Base-by-base conservation (phyloP, 2,329 filamentous ascomycete species). In the Calonectria montana region DNA sequence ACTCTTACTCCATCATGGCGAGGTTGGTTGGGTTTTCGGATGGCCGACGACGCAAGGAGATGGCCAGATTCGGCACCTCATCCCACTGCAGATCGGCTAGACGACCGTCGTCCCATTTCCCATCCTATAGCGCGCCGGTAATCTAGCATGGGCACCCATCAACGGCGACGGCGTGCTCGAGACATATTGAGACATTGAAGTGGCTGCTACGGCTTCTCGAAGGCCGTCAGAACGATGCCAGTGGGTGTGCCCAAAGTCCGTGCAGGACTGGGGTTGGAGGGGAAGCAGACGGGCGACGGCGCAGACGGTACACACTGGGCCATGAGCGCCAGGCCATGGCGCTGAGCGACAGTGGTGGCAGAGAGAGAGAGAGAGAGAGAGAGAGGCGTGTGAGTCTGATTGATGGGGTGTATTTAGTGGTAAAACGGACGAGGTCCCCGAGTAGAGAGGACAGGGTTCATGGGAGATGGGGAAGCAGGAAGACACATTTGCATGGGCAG, bases 221-320 rank as follows among this genome's bases (percentile, higher is more conserved):
- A 80, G 74, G 65, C 67, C 68, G 57, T 71, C 73, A 75, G 79
- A 80, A 79, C 72, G 73, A 76, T 74, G 70, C 59, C 63, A 70
- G 25, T 72, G 65, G 74, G 70, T 18, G 50, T 31, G 50, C n/a
- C 50, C 50, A 25, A 57, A 35, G 50, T 18, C 50, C 50, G 29
- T 57, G 50, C 50, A 16, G 50, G 2, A 35, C 50, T 13, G 48
- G 48, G 48, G 48, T n/a, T 13, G 48, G 48, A 25, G 48, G 8
- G 41, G 41, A 7, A 18, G 31, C 41, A 43, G 41, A 43, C 41
- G 41, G 41, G 18, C 41, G 41, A 78, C 75, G 74, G 76, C 75
- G 75, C 74, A 75, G 25, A 70, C 65, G 72, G 73, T 69, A 76
- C 73, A 73, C 70, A 73, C 72, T 73, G 68, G 65, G 69, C 67